Percentiles rank a stretch among this genome's conserved stretches.
Conservation (phyloP, 495 filamentous ascomycete genomes). For the Penicillium nucicola region DNA sequence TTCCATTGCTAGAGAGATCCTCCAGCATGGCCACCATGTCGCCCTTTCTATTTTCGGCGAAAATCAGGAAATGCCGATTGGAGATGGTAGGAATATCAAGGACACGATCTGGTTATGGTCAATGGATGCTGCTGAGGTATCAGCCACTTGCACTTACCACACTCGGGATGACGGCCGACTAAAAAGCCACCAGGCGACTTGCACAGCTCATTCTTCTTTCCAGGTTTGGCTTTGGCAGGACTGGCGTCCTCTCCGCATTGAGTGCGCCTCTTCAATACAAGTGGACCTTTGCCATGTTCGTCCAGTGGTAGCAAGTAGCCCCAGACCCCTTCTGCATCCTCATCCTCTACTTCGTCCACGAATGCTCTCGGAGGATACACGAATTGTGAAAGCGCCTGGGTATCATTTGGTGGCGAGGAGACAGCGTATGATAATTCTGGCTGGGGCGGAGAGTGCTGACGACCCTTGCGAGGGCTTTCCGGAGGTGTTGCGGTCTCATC, state of each 20-base stretch:
- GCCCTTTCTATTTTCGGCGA: conserved; percentile 80
- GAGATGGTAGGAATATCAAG: conserved; percentile 83
- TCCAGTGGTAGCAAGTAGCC: conserved; percentile 87
- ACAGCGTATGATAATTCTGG: conserved; percentile 63
- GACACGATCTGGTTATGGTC: conserved; percentile 61
- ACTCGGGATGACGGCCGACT: conserved; percentile 89
- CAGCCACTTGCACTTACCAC: conserved; percentile 57
- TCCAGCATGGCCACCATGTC: conserved; percentile 79
- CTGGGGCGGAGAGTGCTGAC: conserved; percentile 48
- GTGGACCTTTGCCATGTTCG: conserved; percentile 59
- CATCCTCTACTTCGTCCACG: conserved; percentile 78
- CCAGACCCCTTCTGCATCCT: conserved; percentile 84
- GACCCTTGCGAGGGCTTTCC: conserved; percentile 56
- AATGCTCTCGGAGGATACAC: conserved; percentile 69
- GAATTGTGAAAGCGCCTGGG: conserved; percentile 73
- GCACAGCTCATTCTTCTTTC: conserved; percentile 26
- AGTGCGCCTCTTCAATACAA: conserved; percentile 69
- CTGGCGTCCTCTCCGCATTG: conserved; percentile 55
- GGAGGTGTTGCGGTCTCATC: conserved; percentile 72
- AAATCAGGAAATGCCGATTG: conserved; percentile 90
- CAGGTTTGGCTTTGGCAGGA: conserved; percentile 38
- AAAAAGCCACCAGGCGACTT: conserved; percentile 79
- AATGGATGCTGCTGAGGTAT: conserved; percentile 1
- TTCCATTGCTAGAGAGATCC: conserved; percentile 94
- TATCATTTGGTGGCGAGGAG: conserved; percentile 64